Evolutionary conservation across 2,329 filamentous ascomycete species (phyloP).

Genomic region (Phyllachora maydis): DNA sequence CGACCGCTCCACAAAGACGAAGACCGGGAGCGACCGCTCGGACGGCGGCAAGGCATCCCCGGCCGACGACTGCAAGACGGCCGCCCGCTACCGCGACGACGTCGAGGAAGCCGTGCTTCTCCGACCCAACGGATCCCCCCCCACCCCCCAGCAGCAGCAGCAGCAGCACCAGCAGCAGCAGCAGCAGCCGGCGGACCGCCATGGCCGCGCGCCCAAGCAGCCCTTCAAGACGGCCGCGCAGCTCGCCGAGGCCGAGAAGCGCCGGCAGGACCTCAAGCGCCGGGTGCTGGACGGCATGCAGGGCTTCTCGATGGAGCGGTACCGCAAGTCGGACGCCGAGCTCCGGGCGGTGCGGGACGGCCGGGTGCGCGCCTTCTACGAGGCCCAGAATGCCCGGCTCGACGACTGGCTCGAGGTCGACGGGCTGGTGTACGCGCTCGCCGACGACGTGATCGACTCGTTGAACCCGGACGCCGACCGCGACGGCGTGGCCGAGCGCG

Average conservation of each 20-base stretch:
- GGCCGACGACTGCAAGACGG: too few relatives aligned
- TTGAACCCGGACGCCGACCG: conserved; percentile 36
- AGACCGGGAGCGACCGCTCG: too few relatives aligned
- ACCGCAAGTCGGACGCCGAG: conserved; percentile 1
- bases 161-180: too few relatives aligned
- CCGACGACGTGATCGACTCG: conserved; percentile 37
- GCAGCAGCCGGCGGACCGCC: too few relatives aligned
- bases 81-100: too few relatives aligned
- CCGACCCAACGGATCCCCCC: too few relatives aligned
- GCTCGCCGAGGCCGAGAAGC: background rate
- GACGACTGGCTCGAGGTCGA: conserved; percentile 4
- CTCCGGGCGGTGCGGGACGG: conserved; percentile 1
- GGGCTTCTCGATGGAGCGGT: background rate
- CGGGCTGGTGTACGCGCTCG: conserved; percentile 2
- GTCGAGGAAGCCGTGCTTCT: too few relatives aligned
- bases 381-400: conserved; percentile 3
- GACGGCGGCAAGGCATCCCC: too few relatives aligned
- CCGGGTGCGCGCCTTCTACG: conserved; percentile 2
- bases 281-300: conserved; percentile 1
- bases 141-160: too few relatives aligned
- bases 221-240: too few relatives aligned
- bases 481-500: conserved; percentile 30
- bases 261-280: background rate
- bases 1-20: too few relatives aligned
- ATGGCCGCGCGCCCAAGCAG: too few relatives aligned